Evolutionary conservation across 352 stramenopile genomes (phyloP).

Genomic region (Pythium volutum): DNA sequence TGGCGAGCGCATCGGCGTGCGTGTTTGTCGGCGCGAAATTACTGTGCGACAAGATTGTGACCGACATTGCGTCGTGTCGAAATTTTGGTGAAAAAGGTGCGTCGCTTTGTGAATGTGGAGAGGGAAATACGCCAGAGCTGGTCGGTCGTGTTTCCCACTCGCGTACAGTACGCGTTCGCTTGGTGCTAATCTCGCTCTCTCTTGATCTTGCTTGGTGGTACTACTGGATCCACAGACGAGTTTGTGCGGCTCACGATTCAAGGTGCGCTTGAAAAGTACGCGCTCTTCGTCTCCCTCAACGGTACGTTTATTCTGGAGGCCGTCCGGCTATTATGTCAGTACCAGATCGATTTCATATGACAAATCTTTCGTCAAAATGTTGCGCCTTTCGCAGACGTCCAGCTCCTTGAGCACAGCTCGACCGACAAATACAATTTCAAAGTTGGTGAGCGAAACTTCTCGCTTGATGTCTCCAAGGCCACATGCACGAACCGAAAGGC

Average conservation of each 20-base stretch:
- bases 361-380: neutral
- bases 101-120: neutral
- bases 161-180: neutral
- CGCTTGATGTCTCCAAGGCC: conserved; percentile 52
- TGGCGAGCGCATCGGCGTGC: conserved; percentile 60
- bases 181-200: neutral
- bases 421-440: conserved; percentile 61
- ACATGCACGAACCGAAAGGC: conserved; percentile 57
- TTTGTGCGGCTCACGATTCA: conserved; percentile 39
- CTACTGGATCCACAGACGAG: conserved; percentile 45
- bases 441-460: conserved; percentile 44
- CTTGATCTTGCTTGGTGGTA: neutral
- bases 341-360: neutral
- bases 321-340: too few species aligned
- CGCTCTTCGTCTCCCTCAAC: conserved; percentile 24
- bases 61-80: conserved; percentile 63
- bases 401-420: conserved; percentile 48
- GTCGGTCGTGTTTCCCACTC: too few species aligned
- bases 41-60: conserved; percentile 66
- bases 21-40: conserved; percentile 74
- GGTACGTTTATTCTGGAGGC: neutral
- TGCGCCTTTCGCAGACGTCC: conserved; percentile 39
- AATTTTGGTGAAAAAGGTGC: conserved; percentile 52
- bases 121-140: too few species aligned
- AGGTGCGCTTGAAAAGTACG: conserved; percentile 43